phyloP scores from a whole-genome alignment of 2,329 filamentous ascomycete genomes.

The Davidsoniella eucalypti region DNA sequence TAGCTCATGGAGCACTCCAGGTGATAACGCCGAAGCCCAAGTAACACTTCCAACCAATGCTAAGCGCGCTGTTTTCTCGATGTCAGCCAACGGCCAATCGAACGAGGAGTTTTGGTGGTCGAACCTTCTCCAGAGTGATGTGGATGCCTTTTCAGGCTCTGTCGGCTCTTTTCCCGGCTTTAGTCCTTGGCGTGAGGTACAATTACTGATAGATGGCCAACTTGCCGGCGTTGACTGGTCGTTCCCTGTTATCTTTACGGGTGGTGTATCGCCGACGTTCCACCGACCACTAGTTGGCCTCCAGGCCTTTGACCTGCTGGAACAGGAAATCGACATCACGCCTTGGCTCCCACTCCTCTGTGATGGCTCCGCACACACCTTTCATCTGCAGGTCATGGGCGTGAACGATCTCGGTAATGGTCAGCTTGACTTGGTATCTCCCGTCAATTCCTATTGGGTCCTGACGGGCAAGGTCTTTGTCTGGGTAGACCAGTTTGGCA shows the following conservation, averaged over 20 bases:
- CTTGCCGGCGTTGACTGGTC: constrained; percentile 67
- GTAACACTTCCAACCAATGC: constrained; percentile 49
- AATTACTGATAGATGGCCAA: constrained; percentile 55
- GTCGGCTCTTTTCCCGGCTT: constrained; percentile 46
- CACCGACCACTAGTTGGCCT: constrained; percentile 66
- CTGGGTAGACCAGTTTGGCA: constrained; percentile 43
- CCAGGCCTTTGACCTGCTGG: constrained; percentile 61
- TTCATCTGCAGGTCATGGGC: constrained; percentile 51
- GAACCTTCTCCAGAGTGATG: constrained; percentile 51
- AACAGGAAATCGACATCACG: constrained; percentile 70
- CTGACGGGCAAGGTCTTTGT: constrained; percentile 66
- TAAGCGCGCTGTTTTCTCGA: constrained; percentile 53
- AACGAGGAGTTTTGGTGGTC: constrained; percentile 77
- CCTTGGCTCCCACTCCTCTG: constrained; percentile 56
- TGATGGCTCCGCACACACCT: constrained; percentile 47
- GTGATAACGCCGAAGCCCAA: constrained; percentile 39
- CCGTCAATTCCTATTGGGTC: constrained; percentile 41
- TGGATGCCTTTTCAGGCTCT: constrained; percentile 38
- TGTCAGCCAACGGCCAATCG: constrained; percentile 63
- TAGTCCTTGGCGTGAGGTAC: constrained; percentile 63
- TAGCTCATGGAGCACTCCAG: constrained; percentile 53
- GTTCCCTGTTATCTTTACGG: constrained; percentile 68
- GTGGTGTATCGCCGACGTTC: constrained; percentile 58
- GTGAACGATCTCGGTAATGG: constrained; percentile 37
- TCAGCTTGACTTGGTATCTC: constrained; percentile 27